phyloP scores from a whole-genome alignment of 208 protist species.

The Strigomonas galati region DNA sequence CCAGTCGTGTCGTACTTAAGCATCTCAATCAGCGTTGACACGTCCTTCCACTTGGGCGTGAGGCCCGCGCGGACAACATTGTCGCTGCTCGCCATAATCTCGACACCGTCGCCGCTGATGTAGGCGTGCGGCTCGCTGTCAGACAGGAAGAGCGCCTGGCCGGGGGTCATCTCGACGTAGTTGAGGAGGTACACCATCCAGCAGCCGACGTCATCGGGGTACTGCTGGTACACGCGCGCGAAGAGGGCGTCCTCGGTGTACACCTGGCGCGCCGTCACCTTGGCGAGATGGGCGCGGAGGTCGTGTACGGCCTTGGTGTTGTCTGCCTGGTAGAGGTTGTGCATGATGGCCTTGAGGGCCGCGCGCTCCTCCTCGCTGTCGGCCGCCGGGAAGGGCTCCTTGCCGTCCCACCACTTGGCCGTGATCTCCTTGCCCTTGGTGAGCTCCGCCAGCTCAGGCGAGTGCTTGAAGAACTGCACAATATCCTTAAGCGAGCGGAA shows the following conservation, averaged over 20 bases:
- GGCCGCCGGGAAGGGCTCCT: constrained; percentile 14
- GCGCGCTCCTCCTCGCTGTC: constrained; percentile 47
- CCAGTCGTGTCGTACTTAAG: constrained; percentile 84
- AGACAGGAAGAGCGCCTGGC: constrained; percentile 95
- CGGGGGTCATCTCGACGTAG: constrained; percentile 89
- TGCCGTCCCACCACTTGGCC: constrained; percentile 1
- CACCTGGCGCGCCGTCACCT: constrained; percentile 28
- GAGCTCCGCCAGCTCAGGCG: constrained; percentile 49
- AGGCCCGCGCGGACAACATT: constrained; percentile 97
- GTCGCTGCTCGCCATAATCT: constrained; percentile 97
- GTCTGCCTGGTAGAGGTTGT: constrained; percentile 51
- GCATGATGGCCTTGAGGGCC: constrained; percentile 61
- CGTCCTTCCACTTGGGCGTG: constrained; percentile 97
- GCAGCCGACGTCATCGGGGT: constrained; percentile 96
- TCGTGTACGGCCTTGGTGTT: constrained; percentile 31
- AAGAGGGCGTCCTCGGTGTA: constrained; percentile 79
- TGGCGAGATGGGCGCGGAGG: constrained; percentile 52
- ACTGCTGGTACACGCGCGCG: constrained; percentile 85
- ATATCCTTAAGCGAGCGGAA: constrained; percentile 92
- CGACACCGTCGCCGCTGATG: constrained; percentile 94
- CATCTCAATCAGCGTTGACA: constrained; percentile 91
- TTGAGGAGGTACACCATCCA: constrained; percentile 98
- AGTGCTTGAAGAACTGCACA: constrained; percentile 52
- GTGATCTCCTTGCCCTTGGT: constrained; percentile 27
- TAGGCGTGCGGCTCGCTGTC: constrained; percentile 98